These are phyloP conservation scores for Dictyostelium capitatum DNA, from an alignment of 78 protist genomes.

Conservation along the genomic window DNA sequence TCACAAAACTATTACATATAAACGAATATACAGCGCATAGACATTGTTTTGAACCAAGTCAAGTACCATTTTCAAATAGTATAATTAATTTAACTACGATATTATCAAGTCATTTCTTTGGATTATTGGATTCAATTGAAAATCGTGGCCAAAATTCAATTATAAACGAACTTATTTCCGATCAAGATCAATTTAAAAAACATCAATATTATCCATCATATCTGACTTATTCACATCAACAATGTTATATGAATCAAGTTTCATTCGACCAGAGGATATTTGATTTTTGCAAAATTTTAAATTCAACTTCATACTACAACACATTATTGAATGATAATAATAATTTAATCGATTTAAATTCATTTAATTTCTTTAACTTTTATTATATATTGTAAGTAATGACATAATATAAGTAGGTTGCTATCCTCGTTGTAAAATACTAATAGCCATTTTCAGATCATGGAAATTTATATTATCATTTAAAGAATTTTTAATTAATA, in stretches of 20 bases:
- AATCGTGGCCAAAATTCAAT: background rate
- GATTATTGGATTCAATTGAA: background rate
- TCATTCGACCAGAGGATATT: background rate
- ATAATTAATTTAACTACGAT: background rate
- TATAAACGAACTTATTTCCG: background rate
- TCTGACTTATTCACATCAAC: background rate
- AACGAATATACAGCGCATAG: background rate
- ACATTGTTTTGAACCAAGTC: conserved; percentile 1
- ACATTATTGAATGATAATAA: background rate
- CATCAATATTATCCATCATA: background rate
- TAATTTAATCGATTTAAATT: background rate
- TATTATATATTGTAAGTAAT: background rate
- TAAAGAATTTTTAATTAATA: background rate
- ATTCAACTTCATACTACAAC: background rate
- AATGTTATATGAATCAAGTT: background rate
- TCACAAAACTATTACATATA: background rate
- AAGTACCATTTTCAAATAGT: background rate
- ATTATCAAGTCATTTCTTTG: background rate
- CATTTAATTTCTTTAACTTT: background rate
- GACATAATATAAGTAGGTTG: too few species aligned
- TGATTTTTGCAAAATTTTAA: background rate
- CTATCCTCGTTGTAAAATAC: too few species aligned
- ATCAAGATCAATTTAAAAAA: background rate
- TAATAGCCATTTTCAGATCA: too few species aligned
- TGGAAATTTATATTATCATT: conserved; percentile 7